Evolutionary conservation across 345 rosid genomes (phyloP), one percentile per base, ranked within the genome.

Genomic region (Mallotus nudiflorus): DNA sequence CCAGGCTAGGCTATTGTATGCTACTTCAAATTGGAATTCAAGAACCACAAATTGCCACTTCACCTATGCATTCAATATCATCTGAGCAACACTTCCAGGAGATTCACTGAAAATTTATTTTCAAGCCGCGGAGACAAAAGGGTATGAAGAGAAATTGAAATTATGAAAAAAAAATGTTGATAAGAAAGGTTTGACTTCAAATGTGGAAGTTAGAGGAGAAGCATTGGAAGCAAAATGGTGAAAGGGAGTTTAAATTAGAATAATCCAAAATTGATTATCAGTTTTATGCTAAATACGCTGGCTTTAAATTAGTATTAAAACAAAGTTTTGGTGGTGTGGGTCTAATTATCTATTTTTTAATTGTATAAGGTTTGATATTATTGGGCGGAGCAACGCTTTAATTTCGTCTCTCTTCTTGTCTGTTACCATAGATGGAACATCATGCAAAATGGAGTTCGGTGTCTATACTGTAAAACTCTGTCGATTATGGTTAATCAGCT

Each of bases 341-440:
- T 67, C 28, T 67, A 71, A 52, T 67, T 24, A 46, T 18, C 45
- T 56, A 24, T 9, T 59, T 45, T 46, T 65, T 12, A 53, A 79
- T 55, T 53, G 65, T 46, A 20, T 42, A 45, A 19, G 33, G 61
- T 45, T 80, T 66, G 66, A 59, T 69, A 63, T 76, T 45, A 77
- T 74, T 16, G 79, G 80, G 70, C 71, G 80, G 86, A 82, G 69
- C 77, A 71, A 66, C 68, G 81, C 44, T 73, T 69, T 67, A 53
- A 49, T 83, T 73, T 73, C 71, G 90, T 81, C 85, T 76, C 83
- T 77, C 86, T 72, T 20, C 70, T 73, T 88, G 93, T 86, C 93
- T 73, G 80, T 71, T 77, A 19, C 81, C 58, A 53, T 75, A 71
- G 63, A 73, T 50, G 75, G 77, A 79, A 66, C 86, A 65, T 87